phyloP scores from a whole-genome alignment of 192 early-diverging fungal species.

The Endogone sp. region DNA sequence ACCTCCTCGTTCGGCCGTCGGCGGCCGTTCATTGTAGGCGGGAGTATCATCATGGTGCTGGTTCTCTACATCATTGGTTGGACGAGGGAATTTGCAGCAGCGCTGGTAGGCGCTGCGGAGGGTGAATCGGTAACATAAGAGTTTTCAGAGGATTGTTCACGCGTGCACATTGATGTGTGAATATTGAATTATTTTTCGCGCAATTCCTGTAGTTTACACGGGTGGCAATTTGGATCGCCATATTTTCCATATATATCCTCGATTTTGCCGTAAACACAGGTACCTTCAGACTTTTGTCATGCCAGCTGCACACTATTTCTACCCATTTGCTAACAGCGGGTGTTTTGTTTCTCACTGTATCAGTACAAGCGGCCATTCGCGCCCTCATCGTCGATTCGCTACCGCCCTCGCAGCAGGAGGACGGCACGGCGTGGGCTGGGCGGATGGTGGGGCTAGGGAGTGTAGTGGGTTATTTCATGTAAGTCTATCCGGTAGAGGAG shows the following conservation, averaged over 20 bases:
- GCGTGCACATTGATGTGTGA: constrained; percentile 29
- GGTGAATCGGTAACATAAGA: constrained; percentile 22
- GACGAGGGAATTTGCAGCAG: constrained; percentile 64
- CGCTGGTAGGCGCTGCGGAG: constrained; percentile 20
- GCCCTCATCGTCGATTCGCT: constrained; percentile 84
- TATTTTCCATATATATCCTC: constrained; percentile 79
- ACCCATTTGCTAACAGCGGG: too few relatives aligned
- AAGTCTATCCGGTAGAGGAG: neutral
- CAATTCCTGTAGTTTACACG: constrained; percentile 14
- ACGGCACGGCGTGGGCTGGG: constrained; percentile 82
- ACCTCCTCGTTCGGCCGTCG: constrained; percentile 70
- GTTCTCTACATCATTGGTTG: constrained; percentile 74
- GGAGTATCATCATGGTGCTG: constrained; percentile 57
- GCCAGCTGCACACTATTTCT: too few relatives aligned
- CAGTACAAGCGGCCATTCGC: constrained; percentile 81
- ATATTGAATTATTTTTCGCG: too few relatives aligned
- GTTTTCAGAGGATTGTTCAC: too few relatives aligned
- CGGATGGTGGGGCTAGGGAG: constrained; percentile 87
- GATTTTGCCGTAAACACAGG: constrained; percentile 92
- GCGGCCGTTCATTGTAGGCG: constrained; percentile 80
- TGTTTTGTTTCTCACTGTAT: neutral
- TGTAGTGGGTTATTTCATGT: constrained; percentile 82
- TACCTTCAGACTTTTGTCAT: too few relatives aligned
- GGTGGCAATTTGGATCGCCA: constrained; percentile 62
- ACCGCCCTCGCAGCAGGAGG: constrained; percentile 78